Percentiles rank a stretch among this genome's conserved stretches.
These are phyloP conservation scores for Aspergillus intermedius DNA, from an alignment of 2,329 filamentous ascomycete genomes.

Conservation along the genomic window DNA sequence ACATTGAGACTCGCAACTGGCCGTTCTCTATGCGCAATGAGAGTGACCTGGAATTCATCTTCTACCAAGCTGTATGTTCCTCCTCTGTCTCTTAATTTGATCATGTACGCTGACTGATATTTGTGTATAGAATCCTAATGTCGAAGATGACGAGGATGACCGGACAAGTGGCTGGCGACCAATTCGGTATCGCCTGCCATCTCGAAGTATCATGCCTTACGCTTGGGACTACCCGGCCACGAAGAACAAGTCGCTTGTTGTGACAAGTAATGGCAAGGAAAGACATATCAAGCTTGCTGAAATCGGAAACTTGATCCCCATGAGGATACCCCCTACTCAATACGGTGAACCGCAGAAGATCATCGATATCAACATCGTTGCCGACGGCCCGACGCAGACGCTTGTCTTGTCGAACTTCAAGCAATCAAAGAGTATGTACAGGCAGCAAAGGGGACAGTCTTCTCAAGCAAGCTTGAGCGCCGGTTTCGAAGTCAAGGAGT, in stretches of 20 bases:
- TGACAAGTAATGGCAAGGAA: slow-evolving; percentile 71
- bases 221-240: slow-evolving; percentile 98
- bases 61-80: slow-evolving; percentile 67
- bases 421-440: slow-evolving; percentile 85
- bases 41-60: slow-evolving; percentile 92
- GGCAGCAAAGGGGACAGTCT: slow-evolving; percentile 50
- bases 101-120: slow-evolving; percentile 2
- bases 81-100: not conserved
- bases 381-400: slow-evolving; percentile 91
- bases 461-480: slow-evolving; percentile 56
- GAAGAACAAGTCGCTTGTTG: slow-evolving; percentile 89
- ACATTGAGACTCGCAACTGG: slow-evolving; percentile 89
- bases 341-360: slow-evolving; percentile 67
- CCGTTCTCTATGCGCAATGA: slow-evolving; percentile 98
- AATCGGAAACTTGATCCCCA: slow-evolving; percentile 90
- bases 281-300: slow-evolving; percentile 91
- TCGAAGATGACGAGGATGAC: slow-evolving; percentile 83
- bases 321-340: slow-evolving; percentile 69
- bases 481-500: slow-evolving; percentile 89
- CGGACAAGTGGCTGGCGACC: slow-evolving; percentile 78
- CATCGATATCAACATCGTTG: slow-evolving; percentile 92
- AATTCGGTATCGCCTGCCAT: slow-evolving; percentile 83
- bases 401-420: slow-evolving; percentile 92
- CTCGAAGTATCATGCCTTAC: slow-evolving; percentile 97
- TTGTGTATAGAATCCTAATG: slow-evolving; percentile 60